These are phyloP conservation scores for Vinca minor DNA, from an alignment of 257 asterid species.

Conservation along the genomic window DNA sequence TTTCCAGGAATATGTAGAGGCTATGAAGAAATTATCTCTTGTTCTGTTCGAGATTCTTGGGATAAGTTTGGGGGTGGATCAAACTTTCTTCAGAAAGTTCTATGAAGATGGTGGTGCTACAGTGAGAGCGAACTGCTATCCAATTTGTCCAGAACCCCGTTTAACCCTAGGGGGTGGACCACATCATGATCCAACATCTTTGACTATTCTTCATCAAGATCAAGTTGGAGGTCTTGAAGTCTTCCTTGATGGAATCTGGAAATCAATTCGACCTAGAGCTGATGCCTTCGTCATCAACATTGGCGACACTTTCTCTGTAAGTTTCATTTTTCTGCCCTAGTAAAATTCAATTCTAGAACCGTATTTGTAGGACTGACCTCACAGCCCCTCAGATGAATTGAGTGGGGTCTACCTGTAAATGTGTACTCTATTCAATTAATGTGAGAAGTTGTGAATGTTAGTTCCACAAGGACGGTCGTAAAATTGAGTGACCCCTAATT, in stretches of 20 bases:
- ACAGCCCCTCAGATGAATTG: no score
- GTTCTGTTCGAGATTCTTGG: slow-evolving; percentile 44
- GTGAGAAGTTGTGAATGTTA: no score
- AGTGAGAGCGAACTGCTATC: slow-evolving; percentile 63
- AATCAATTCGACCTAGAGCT: slow-evolving; percentile 33
- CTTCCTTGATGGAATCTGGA: slow-evolving; percentile 54
- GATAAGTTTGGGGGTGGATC: slow-evolving; percentile 49
- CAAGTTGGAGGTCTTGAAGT: slow-evolving; percentile 61
- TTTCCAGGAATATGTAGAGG: slow-evolving; percentile 46
- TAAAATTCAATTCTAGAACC: no score
- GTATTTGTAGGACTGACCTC: no score
- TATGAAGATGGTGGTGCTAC: slow-evolving; percentile 47
- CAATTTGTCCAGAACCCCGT: slow-evolving; percentile 48
- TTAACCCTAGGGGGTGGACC: slow-evolving; percentile 75
- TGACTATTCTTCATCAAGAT: slow-evolving; percentile 66
- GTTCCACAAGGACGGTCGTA: no score
- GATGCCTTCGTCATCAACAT: slow-evolving; percentile 60
- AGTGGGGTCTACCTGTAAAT: no score
- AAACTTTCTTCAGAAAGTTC: slow-evolving; percentile 22
- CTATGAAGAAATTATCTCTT: slow-evolving; percentile 36
- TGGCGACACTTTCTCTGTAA: slow-evolving; percentile 73
- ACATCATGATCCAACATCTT: slow-evolving; percentile 56
- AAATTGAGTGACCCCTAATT: no score
- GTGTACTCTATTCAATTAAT: no score
- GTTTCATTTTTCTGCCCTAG: no score